Evolutionary conservation across 2,329 filamentous ascomycete species (phyloP).

Genomic region (Alternaria postmessia): DNA sequence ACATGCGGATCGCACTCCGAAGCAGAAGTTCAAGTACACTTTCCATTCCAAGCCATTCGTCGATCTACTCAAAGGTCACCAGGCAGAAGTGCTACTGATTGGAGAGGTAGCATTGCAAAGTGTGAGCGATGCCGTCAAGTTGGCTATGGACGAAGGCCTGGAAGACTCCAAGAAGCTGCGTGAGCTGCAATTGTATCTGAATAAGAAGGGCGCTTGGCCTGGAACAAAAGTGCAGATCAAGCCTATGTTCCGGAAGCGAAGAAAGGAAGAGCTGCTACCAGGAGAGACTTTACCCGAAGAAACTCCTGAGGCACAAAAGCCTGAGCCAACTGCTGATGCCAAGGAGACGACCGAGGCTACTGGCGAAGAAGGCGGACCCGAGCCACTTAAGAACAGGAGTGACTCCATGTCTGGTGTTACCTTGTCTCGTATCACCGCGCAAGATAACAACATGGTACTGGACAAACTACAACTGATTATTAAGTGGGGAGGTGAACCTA

Average conservation of each 20-base stretch:
- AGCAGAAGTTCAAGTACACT: constrained; percentile 99
- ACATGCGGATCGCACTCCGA: constrained; percentile 95
- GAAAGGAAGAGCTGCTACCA: constrained; percentile 65
- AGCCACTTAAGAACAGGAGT: constrained; percentile 56
- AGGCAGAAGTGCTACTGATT: constrained; percentile 93
- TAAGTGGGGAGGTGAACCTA: constrained; percentile 98
- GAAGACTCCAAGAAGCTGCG: constrained; percentile 90
- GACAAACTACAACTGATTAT: constrained; percentile 98
- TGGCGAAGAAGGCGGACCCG: constrained; percentile 23
- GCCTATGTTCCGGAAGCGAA: constrained; percentile 95
- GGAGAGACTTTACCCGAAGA: constrained; percentile 42
- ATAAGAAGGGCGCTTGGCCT: constrained; percentile 91
- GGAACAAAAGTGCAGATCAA: constrained; percentile 99
- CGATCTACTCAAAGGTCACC: constrained; percentile 90
- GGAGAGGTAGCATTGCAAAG: constrained; percentile 88
- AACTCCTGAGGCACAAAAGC: constrained; percentile 36
- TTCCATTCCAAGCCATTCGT: constrained; percentile 98
- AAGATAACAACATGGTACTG: constrained; percentile 88
- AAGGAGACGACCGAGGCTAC: constrained; percentile 32
- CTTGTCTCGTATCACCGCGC: constrained; percentile 91
- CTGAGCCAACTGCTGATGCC: constrained; percentile 27
- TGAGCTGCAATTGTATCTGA: constrained; percentile 82
- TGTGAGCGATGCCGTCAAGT: constrained; percentile 85
- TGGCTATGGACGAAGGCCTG: constrained; percentile 77
- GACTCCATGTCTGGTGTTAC: constrained; percentile 91